Evolutionary conservation across 352 stramenopile genomes (phyloP), one percentile per base, ranked within the genome.

Genomic region (Aphanomyces stellatus): DNA sequence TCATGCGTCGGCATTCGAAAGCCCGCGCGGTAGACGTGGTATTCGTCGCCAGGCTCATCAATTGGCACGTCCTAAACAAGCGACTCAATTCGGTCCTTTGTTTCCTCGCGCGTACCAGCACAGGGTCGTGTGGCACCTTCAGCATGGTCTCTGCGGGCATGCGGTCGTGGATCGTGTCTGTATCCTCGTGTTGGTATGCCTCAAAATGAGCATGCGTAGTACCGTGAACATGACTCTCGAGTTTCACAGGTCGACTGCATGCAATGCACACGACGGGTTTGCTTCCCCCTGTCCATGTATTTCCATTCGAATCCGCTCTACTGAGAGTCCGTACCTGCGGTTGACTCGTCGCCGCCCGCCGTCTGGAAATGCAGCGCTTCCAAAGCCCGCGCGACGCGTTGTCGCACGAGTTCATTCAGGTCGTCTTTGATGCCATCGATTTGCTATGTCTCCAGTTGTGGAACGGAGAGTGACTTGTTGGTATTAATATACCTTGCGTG

Each of bases 1-100:
- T 67, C 60, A 17, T 67, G 41, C 24, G 48, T 28, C n/a, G 60
- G 60, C 60, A 67, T 67, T 5, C 60, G 60, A 59, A 67, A 67
- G 4, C 60, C 60, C 11, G 60, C 60, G 24, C 60, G 41, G 49
- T 67, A 67, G 17, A 67, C 60, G 34, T 67, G 60, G n/a, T 59
- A 67, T 19, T 67, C 60, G 35, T 67, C 60, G 10, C 30, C 31
- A 19, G 37, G 27, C 33, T 43, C 37, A 19, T 67, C 60, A 25
- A 34, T 51, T 5, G 37, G 55, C 8, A 28, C 34, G 8, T 64
- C 55, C 55, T 64, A 37, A 3, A 30, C 17, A 28, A 19, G 2
- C 8, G 8, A 43, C 19, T 8, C 22, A 48, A 31, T 28, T 2
- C 19, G 42, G n/a, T 0, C 51, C 13, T 10, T 1, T 2, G 8